Conservation (phyloP, 176 grass and related monocot genomes). For the Dendrocalamus sinicus region DNA sequence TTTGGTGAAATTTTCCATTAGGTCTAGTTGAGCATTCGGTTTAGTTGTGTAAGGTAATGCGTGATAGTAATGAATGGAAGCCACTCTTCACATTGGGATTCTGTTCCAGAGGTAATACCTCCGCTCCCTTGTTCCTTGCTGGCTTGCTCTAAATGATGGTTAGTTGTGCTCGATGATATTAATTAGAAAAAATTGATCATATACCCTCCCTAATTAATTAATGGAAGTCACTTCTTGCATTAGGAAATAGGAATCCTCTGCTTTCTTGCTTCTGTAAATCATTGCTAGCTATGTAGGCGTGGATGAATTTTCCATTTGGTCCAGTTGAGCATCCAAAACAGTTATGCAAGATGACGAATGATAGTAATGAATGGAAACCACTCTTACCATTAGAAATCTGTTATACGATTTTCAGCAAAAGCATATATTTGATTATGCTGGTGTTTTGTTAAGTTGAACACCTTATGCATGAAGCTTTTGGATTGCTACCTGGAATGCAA, state of each 20-base stretch:
- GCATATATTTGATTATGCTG: background rate
- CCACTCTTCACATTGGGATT: background rate
- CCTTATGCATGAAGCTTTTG: background rate
- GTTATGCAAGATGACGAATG: background rate
- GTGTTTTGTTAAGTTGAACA: background rate
- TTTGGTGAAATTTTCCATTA: background rate
- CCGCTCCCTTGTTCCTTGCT: background rate
- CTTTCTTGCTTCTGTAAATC: background rate
- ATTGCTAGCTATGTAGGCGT: background rate
- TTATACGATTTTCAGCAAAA: background rate
- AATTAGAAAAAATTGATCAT: too few relatives aligned
- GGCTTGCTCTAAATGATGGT: background rate
- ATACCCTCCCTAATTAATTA: too few relatives aligned
- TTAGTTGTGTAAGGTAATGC: background rate
- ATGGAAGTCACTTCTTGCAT: background rate
- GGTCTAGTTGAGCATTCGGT: background rate
- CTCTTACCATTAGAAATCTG: background rate
- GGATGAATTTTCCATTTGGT: background rate
- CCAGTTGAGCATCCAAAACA: background rate
- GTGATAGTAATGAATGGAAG: background rate
- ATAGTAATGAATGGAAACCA: background rate
- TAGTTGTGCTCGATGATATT: background rate
- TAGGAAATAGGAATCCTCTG: conserved; percentile 20
- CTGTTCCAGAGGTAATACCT: background rate
- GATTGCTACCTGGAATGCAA: background rate